Evolutionary conservation across 352 stramenopile genomes (phyloP).

Genomic region (Globisporangium barbulae): DNA sequence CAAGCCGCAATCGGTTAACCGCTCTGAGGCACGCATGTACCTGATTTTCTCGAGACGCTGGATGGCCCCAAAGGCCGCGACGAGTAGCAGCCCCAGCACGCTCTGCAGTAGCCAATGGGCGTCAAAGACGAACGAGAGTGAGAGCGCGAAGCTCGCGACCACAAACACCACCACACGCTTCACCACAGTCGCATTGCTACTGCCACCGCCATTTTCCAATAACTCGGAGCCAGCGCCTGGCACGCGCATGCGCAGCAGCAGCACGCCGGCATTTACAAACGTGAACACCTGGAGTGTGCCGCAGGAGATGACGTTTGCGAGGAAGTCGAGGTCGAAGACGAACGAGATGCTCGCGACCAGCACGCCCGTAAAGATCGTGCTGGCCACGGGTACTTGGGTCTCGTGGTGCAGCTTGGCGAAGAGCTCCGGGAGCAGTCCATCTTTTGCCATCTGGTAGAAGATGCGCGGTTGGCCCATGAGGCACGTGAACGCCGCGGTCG

Average conservation of each 20-base stretch:
- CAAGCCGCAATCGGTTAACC: not conserved
- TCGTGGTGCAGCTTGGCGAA: constrained; percentile 59
- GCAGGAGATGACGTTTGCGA: constrained; percentile 91
- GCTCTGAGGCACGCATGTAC: constrained; percentile 20
- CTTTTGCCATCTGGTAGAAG: constrained; percentile 91
- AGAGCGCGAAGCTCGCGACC: constrained; percentile 50
- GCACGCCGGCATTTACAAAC: constrained; percentile 91
- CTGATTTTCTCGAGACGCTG: constrained; percentile 54
- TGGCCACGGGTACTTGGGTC: constrained; percentile 66
- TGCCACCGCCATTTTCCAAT: constrained; percentile 5
- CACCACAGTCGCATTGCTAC: constrained; percentile 32
- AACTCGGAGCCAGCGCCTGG: constrained; percentile 4
- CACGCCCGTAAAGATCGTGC: constrained; percentile 88
- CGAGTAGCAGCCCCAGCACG: constrained; percentile 26
- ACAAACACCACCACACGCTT: constrained; percentile 62
- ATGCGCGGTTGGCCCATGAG: constrained; percentile 91
- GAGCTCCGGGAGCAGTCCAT: constrained; percentile 65
- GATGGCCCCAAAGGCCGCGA: constrained; percentile 47
- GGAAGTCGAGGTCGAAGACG: constrained; percentile 88
- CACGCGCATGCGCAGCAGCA: constrained; percentile 72
- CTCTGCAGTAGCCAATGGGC: constrained; percentile 48
- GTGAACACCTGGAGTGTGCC: constrained; percentile 91
- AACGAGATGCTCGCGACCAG: constrained; percentile 80
- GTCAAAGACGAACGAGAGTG: constrained; percentile 67
- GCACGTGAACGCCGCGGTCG: constrained; percentile 88